Evolutionary conservation across 2,329 filamentous ascomycete genomes (phyloP), one percentile per base, ranked within the genome.

Genomic region (Lomentospora prolificans): DNA sequence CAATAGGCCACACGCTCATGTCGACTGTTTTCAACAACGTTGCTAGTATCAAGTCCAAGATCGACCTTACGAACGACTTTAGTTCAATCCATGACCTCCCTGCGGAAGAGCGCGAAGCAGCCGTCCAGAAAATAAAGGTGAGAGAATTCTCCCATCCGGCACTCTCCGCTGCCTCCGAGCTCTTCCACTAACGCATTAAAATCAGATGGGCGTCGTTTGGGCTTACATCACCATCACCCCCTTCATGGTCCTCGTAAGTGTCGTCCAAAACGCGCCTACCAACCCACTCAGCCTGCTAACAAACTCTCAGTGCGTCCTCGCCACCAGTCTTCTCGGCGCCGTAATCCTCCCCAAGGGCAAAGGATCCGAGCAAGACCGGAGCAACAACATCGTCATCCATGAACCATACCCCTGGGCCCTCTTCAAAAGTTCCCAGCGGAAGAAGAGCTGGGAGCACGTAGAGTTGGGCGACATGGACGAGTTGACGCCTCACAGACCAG

Each of bases 21-120:
- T 77, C 82, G 12, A 76, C 79, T 7, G 82, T 87, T 1, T 87
- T 87, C 66, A 85, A 86, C 63, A 87, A 87, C 59, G 69, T 65
- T 3, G 67, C 66, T 4, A 68, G 65, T 1, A 57, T 70, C 9
- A 59, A 62, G 25, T 61, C 61, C 4, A 9, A 24, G 3, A 52
- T n/a, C 19, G 48, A 33, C n/a, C 28, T 39, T 12, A 6, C 46
- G 28, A 36, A 46, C 2, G 51, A 44, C 33, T 12, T 53, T 17
- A 22, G n/a, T 2, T 53, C 51, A 3, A 17, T 53, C 22, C 8
- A 17, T 5, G 19, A 53, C n/a, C 51, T 53, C 3, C 51, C 51
- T 1, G 51, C 12, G 36, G 51, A 28, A 1, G n/a, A 52, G 19
- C 51, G 24, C 9, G 12, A 27, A 5, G 33, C 36, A 14, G 19